phyloP scores from a whole-genome alignment of 352 stramenopile species.

The Salisapilia sapeloensis region DNA sequence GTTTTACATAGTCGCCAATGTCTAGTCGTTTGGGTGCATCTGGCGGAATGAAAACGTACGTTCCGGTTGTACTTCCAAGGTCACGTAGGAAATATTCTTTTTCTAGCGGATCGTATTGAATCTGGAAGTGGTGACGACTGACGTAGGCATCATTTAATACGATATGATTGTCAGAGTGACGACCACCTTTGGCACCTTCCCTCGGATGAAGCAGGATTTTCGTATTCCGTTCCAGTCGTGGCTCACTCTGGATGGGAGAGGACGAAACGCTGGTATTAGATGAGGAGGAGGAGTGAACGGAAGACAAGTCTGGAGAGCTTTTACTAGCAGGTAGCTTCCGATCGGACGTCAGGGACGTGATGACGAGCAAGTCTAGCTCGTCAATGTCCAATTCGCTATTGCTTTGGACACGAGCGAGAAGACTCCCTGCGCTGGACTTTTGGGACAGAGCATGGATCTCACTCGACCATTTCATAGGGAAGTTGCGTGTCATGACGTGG shows the following conservation, averaged over 20 bases:
- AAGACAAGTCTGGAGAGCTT: neutral
- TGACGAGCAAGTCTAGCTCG: constrained; percentile 48
- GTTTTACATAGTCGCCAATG: constrained; percentile 49
- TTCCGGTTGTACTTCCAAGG: constrained; percentile 61
- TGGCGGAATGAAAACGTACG: constrained; percentile 63
- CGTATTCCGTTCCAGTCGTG: constrained; percentile 1
- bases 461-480: no score
- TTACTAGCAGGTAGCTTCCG: constrained; percentile 8
- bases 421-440: no score
- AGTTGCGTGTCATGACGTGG: no score
- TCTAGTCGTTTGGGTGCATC: constrained; percentile 48
- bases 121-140: constrained; percentile 65
- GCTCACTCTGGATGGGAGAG: neutral
- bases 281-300: no score
- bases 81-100: constrained; percentile 76
- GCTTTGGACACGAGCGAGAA: no score
- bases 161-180: constrained; percentile 71
- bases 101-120: constrained; percentile 63
- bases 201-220: constrained; percentile 50
- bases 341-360: constrained; percentile 47
- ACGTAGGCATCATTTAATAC: constrained; percentile 76
- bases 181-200: constrained; percentile 40
- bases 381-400: constrained; percentile 31
- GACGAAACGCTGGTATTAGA: neutral
- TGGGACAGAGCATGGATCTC: no score